A percentile compares a stretch with the other conserved stretches of the same genome.
Evolutionary conservation across 345 rosid species (phyloP).

Genomic region (Mercurialis annua): DNA sequence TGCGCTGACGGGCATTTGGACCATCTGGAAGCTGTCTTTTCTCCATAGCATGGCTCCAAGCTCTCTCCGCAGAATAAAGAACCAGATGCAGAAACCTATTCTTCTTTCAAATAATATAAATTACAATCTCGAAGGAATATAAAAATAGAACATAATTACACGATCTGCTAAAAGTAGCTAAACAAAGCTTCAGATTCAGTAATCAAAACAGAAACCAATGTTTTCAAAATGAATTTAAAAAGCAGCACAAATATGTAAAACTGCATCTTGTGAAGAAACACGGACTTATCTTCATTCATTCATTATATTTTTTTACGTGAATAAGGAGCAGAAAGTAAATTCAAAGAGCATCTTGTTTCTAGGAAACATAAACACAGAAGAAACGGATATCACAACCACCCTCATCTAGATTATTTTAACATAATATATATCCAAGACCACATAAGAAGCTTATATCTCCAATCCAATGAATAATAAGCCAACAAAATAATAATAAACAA

Average conservation of each 20-base stretch:
- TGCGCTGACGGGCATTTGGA: slow-evolving; percentile 82
- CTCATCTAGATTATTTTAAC: background rate
- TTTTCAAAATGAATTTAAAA: background rate
- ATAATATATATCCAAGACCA: background rate
- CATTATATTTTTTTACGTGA: background rate
- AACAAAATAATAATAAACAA: background rate
- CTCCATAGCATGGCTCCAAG: slow-evolving; percentile 99
- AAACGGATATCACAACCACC: background rate
- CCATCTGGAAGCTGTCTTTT: slow-evolving; percentile 95
- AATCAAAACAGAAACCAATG: background rate
- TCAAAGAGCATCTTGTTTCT: background rate
- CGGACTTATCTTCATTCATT: background rate
- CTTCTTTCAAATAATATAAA: slow-evolving; percentile 25
- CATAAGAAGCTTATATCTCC: background rate
- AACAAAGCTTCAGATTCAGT: background rate
- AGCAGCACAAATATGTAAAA: background rate
- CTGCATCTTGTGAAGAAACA: background rate
- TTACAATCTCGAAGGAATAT: slow-evolving; percentile 11
- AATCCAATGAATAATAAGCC: background rate
- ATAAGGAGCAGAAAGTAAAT: background rate
- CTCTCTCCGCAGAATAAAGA: slow-evolving; percentile 91
- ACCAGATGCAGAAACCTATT: slow-evolving; percentile 86
- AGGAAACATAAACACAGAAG: background rate
- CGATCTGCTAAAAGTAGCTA: background rate
- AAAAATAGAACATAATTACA: background rate